A percentile compares a stretch with the other conserved stretches of the same genome.
phyloP scores from a whole-genome alignment of 192 early-diverging fungal species.

The Coemansia sp. region DNA sequence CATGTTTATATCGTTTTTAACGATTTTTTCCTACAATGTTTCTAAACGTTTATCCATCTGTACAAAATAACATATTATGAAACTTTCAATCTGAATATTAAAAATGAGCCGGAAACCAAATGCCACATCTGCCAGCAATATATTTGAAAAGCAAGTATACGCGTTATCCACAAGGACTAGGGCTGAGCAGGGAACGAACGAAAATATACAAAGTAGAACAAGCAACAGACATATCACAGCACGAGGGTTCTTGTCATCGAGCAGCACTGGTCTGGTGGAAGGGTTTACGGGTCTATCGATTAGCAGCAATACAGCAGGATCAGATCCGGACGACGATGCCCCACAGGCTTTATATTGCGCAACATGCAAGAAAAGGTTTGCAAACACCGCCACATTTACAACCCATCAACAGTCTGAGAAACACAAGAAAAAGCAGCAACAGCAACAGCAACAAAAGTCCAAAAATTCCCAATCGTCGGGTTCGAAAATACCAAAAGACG shows the following conservation, averaged over 20 bases:
- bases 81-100: not conserved
- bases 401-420: constrained; percentile 33
- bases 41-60: not conserved
- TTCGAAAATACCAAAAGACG: not conserved
- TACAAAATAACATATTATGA: constrained; percentile 11
- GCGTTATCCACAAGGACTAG: not conserved
- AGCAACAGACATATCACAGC: not conserved
- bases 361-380: constrained; percentile 33
- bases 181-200: not conserved
- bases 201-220: not conserved
- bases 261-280: constrained; percentile 30
- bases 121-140: not conserved
- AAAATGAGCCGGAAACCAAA: not conserved
- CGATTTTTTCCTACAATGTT: no score
- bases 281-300: not conserved
- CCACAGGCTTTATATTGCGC: constrained; percentile 16
- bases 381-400: constrained; percentile 19
- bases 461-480: constrained; percentile 4
- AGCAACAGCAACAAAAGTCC: not conserved
- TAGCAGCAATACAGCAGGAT: not conserved
- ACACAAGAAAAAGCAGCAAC: constrained; percentile 24
- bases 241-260: constrained; percentile 27
- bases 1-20: not conserved
- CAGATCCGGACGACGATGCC: not conserved
- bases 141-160: constrained; percentile 8